These are phyloP conservation scores for Helianthus tuberosus DNA, from an alignment of 129 eudicot species.

Conservation along the genomic window DNA sequence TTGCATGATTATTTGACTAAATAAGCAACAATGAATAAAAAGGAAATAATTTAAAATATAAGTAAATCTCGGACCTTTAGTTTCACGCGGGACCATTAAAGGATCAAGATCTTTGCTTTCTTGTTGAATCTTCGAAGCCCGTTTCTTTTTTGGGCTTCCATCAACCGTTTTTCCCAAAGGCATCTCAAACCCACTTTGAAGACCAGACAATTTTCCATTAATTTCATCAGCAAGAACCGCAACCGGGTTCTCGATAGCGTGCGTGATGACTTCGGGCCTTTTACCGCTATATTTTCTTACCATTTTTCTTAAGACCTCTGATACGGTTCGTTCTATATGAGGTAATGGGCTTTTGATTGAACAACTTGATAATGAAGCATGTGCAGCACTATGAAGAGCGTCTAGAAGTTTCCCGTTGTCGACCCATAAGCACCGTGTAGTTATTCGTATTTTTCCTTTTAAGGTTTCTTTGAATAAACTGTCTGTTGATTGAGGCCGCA, in stretches of 20 bases:
- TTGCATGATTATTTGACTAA: neutral
- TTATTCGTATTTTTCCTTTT: slow-evolving; percentile 87
- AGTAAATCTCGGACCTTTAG: slow-evolving; percentile 41
- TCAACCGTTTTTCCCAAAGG: slow-evolving; percentile 52
- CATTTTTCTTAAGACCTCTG: slow-evolving; percentile 89
- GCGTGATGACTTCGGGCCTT: slow-evolving; percentile 91
- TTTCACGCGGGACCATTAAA: slow-evolving; percentile 24
- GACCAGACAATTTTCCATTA: slow-evolving; percentile 58
- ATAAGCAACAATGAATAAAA: neutral
- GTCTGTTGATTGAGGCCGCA: slow-evolving; percentile 81
- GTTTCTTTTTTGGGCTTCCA: slow-evolving; percentile 45
- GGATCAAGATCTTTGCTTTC: slow-evolving; percentile 34
- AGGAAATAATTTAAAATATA: neutral
- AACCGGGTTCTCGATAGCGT: slow-evolving; percentile 84
- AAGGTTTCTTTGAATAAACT: slow-evolving; percentile 48
- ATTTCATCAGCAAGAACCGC: slow-evolving; percentile 85
- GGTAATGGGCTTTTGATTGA: slow-evolving; percentile 81
- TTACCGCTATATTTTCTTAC: slow-evolving; percentile 94
- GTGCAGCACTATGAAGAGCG: slow-evolving; percentile 96
- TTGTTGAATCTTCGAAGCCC: slow-evolving; percentile 39
- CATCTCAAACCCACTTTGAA: slow-evolving; percentile 31
- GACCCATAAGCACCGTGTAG: slow-evolving; percentile 97
- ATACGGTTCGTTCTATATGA: slow-evolving; percentile 87
- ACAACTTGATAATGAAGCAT: slow-evolving; percentile 91
- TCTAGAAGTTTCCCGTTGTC: slow-evolving; percentile 94